Base-by-base conservation (phyloP, 2,329 filamentous ascomycete genomes). In the Colletotrichum tofieldiae region DNA sequence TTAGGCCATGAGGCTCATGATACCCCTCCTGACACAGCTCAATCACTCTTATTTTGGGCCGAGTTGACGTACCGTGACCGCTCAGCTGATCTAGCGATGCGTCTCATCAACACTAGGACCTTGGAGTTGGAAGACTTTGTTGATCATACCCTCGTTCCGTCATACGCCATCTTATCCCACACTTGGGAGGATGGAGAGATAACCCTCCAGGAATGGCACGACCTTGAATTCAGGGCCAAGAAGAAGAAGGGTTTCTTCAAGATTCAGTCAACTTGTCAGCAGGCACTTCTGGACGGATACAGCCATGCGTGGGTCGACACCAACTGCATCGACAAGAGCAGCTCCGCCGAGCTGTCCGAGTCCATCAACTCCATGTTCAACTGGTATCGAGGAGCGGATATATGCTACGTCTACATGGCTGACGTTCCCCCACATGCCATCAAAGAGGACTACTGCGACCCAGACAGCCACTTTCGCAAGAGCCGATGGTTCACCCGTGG, bases 401-500 rank as follows among this genome's bases (percentile, higher is more conserved):
- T 77, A 12, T 78, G 77, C 54, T 77, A 75, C 39, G 73, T 74
- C 11, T 76, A 73, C 55, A 71, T 77, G 32, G 65, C 73, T 2
- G 75, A 77, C 39, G 73, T 73, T 1, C 7, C 45, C 16, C 1
- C 16, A 3, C 39, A 26, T 8, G 49, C 1, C 5, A 35, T 41
- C 32, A 20, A 11, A 8, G 23, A 29, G 1, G 1, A 5, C 7
- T 18, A 7, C 7, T 18, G 26, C 32, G 12, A 47, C 12, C 39
- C 12, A n/a, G 47, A 32, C 4, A 61, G 16, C 12, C 26, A 35
- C 5, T 65, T 70, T n/a, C 26, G 26, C 1, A 43, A 45, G 6
- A 67, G 67, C 47, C 41, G 49, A 16, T 76, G 74, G 74, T 75
- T 75, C 20, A 63, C 52, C 3, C 66, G 74, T 1, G 73, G 62